phyloP scores from a whole-genome alignment of 805 yeast species.

The Candida insectalens region DNA sequence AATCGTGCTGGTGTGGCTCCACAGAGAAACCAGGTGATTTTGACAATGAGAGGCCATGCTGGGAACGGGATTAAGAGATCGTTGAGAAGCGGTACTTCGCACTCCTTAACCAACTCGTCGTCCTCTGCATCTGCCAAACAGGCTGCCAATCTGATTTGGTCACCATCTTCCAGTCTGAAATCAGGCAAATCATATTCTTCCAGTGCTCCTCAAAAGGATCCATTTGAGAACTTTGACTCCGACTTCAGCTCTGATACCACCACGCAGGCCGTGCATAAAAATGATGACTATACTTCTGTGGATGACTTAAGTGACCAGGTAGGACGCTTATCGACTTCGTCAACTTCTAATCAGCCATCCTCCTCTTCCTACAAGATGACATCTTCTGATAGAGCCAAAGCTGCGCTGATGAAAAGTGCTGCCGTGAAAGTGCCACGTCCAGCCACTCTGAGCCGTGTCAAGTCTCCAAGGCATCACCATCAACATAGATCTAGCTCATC shows the following conservation, averaged over 20 bases:
- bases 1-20: no score
- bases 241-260: conserved; percentile 3
- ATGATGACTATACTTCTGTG: background rate
- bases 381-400: conserved; percentile 21
- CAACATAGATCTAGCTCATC: background rate
- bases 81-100: no score
- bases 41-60: no score
- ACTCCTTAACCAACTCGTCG: no score
- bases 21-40: no score
- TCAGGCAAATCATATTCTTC: conserved; percentile 18
- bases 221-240: conserved; percentile 20
- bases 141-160: conserved; percentile 29
- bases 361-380: conserved; percentile 6
- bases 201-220: no score
- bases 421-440: conserved; percentile 20
- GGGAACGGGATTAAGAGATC: no score
- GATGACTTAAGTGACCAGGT: conserved; percentile 3
- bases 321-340: background rate
- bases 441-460: background rate
- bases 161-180: conserved; percentile 24
- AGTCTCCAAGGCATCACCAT: background rate
- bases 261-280: background rate
- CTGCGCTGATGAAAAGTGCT: conserved; percentile 24
- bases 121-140: conserved; percentile 22
- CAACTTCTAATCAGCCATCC: conserved; percentile 1